Evolutionary conservation across 176 grass and related monocot genomes (phyloP), one percentile per base, ranked within the genome.

Genomic region (Tillandsia leiboldiana): DNA sequence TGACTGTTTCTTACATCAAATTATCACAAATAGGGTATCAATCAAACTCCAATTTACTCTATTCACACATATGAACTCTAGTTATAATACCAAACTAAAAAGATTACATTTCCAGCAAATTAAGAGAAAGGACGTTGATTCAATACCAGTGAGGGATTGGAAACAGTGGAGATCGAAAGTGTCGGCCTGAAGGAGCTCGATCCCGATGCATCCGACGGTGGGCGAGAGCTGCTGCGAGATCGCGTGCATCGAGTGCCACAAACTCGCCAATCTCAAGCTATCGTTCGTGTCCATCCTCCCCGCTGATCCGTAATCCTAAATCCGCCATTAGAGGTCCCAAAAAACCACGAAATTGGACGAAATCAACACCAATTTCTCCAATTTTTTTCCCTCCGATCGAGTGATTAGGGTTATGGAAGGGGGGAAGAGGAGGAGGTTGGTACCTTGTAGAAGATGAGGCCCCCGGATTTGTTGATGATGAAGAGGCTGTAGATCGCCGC

Each of bases 211-310:
- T 14, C 94, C 94, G 15, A 11, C 65, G 48, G 51, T 79, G 69
- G 89, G 94, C 15, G 94, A 99, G 2, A 99, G 82, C 72, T 93
- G 94, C 83, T 99, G 94, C 47, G 94, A 90, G 77, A 99, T 99
- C 26, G 94, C 94, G 11, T 93, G 86, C 94, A 99, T 99, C 1
- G 89, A 99, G 67, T 99, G 94, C 89, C 89, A 99, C 66, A 99
- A 84, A 85, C 89, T 92, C 65, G 94, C 94, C 33, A 99, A 69
- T 14, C 94, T 83, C 69, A 93, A 70, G 69, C 89, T 90, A 64
- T 93, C 94, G 0, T 99, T 99, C 23, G 94, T 99, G 65, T 99
- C 94, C 84, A 93, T 99, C 83, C 94, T 83, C 48, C 84, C 89
- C 0, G 89, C 72, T 3, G 87, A 90, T 17, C 87, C 89, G 27